Evolutionary conservation across 2,329 filamentous ascomycete genomes (phyloP).

Genomic region (Cladophialophora exuberans): DNA sequence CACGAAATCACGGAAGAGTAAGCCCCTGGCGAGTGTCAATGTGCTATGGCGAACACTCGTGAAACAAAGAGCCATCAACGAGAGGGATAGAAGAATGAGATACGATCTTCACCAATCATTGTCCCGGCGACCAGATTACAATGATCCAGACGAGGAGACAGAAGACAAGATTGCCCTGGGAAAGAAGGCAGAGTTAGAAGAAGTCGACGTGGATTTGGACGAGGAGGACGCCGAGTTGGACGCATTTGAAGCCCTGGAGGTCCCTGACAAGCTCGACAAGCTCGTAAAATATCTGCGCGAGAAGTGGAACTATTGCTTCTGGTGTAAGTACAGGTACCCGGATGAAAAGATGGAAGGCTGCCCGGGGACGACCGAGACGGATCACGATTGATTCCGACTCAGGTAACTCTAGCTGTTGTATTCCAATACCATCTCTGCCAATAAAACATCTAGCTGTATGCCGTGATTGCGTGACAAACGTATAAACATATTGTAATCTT

Average conservation of each 20-base stretch:
- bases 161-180: constrained; percentile 71
- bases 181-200: constrained; percentile 45
- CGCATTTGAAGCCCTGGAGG: constrained; percentile 72
- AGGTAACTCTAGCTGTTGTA: background rate
- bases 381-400: constrained; percentile 63
- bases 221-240: constrained; percentile 81
- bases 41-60: constrained; percentile 79
- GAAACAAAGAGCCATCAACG: constrained; percentile 68
- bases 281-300: constrained; percentile 72
- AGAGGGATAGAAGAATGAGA: constrained; percentile 67
- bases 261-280: constrained; percentile 66
- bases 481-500: no score
- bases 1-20: constrained; percentile 38
- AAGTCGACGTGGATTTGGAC: constrained; percentile 68
- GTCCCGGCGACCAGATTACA: constrained; percentile 64
- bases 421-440: background rate
- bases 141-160: constrained; percentile 69
- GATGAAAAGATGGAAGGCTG: constrained; percentile 78
- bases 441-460: no score
- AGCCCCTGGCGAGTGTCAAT: constrained; percentile 69
- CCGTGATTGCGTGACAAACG: no score
- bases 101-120: constrained; percentile 69
- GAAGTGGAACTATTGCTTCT: constrained; percentile 85
- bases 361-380: constrained; percentile 84
- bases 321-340: constrained; percentile 86